Conservation (phyloP, 768 basidiomycete species). For the Cystofilobasidium capitatum region DNA sequence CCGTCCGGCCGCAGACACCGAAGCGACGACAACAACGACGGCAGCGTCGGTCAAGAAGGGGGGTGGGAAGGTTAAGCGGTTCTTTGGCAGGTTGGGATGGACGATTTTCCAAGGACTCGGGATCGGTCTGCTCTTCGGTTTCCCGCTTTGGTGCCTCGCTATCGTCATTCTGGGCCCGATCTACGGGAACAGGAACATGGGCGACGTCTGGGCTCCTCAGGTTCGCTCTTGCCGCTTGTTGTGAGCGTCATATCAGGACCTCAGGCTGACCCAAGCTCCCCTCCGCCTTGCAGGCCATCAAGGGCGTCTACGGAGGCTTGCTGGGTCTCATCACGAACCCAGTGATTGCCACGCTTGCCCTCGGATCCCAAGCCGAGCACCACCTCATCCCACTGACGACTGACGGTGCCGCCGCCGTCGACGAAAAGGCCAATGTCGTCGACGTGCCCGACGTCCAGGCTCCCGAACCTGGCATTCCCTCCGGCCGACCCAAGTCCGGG, state of each 20-base stretch:
- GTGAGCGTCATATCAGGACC: background rate
- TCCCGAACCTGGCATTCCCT: background rate
- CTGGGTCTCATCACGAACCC: background rate
- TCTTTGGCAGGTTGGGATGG: conserved; percentile 32
- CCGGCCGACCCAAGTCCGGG: background rate
- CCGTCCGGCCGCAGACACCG: background rate
- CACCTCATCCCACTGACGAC: conserved; percentile 34
- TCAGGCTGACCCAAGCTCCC: background rate
- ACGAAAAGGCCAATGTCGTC: no score
- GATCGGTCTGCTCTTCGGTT: conserved; percentile 37
- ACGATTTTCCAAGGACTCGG: conserved; percentile 36
- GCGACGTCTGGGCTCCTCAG: conserved; percentile 36
- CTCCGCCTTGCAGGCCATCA: conserved; percentile 31
- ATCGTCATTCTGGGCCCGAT: conserved; percentile 5
- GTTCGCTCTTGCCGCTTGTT: background rate
- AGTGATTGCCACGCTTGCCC: conserved; percentile 28
- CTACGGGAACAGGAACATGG: conserved; percentile 29
- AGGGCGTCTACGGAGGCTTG: conserved; percentile 33
- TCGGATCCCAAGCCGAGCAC: conserved; percentile 39
- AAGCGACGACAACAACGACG: no score
- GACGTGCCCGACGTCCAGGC: no score
- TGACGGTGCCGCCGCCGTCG: background rate
- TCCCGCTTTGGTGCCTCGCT: conserved; percentile 34
- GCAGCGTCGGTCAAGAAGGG: no score
- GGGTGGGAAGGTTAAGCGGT: conserved; percentile 13